Evolutionary conservation across 345 rosid genomes (phyloP).

Genomic region (Lumnitzera littorea): DNA sequence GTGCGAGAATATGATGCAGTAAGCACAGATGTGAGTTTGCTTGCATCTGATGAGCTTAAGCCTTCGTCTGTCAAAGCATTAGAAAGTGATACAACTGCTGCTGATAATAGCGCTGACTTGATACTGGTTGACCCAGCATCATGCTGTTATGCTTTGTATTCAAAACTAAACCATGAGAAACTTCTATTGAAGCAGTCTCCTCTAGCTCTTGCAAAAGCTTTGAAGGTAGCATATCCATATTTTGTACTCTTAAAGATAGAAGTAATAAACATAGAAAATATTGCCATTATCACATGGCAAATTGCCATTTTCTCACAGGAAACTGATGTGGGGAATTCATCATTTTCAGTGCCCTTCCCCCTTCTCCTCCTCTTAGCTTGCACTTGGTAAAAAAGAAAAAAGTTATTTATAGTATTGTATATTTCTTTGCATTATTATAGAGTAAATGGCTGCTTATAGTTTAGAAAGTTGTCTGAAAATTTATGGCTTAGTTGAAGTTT

Average conservation of each 20-base stretch:
- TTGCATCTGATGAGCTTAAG: slow-evolving; percentile 51
- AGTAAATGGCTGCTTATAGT: too few relatives aligned
- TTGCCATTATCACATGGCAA: too few relatives aligned
- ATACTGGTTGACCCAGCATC: slow-evolving; percentile 79
- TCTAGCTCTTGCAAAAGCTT: slow-evolving; percentile 80
- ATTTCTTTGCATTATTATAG: too few relatives aligned
- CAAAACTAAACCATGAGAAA: slow-evolving; percentile 61
- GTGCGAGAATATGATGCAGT: slow-evolving; percentile 60
- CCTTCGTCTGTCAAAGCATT: slow-evolving; percentile 18
- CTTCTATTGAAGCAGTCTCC: slow-evolving; percentile 82
- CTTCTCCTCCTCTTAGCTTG: too few relatives aligned
- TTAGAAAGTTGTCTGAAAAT: too few relatives aligned
- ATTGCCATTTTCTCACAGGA: too few relatives aligned
- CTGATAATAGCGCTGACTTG: slow-evolving; percentile 28
- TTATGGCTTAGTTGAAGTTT: too few relatives aligned
- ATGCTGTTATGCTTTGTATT: slow-evolving; percentile 85
- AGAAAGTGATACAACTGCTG: slow-evolving; percentile 17
- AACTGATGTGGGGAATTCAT: too few relatives aligned
- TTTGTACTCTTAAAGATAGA: not conserved
- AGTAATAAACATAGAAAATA: not conserved
- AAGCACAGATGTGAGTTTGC: slow-evolving; percentile 55
- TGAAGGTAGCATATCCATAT: slow-evolving; percentile 48
- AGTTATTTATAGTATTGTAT: too few relatives aligned
- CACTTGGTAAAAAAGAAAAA: too few relatives aligned
- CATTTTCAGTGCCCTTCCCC: too few relatives aligned